Evolutionary conservation across 2,329 filamentous ascomycete species (phyloP).

Genomic region (Hypomyces rosellus): DNA sequence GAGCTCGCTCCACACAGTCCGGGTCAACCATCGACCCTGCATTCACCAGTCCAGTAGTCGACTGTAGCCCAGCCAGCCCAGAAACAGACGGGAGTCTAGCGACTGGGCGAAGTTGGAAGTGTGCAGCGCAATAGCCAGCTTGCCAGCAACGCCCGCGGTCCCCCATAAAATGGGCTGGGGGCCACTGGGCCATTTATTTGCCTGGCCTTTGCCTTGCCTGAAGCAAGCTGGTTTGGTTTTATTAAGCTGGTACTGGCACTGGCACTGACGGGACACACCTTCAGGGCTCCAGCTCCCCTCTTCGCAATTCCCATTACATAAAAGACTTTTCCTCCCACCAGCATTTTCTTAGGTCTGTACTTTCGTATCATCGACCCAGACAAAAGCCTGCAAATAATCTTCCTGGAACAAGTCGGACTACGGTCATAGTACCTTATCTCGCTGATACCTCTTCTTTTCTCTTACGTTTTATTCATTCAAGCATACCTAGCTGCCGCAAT

Average conservation of each 20-base stretch:
- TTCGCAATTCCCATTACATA: conserved; percentile 34
- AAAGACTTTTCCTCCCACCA: conserved; percentile 27
- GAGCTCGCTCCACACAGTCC: conserved; percentile 1
- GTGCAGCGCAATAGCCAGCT: no score
- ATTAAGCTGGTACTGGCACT: no score
- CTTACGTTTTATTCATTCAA: conserved; percentile 10
- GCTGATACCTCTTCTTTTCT: conserved; percentile 5
- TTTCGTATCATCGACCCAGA: conserved; percentile 22
- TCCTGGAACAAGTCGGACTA: conserved; percentile 8
- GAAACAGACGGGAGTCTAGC: background rate
- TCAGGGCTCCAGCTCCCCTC: conserved; percentile 12
- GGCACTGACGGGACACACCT: no score
- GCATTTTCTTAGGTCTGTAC: conserved; percentile 21
- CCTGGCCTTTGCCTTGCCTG: no score
- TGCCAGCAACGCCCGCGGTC: background rate
- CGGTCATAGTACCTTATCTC: conserved; percentile 22
- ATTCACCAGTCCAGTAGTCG: background rate
- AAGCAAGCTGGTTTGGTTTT: no score
- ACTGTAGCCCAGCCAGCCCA: background rate
- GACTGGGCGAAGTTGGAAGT: no score
- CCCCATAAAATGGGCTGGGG: background rate
- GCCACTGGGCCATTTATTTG: background rate
- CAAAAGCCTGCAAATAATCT: conserved; percentile 11
- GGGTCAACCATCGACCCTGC: background rate
- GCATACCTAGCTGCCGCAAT: conserved; percentile 1